A percentile compares a stretch with the other conserved stretches of the same genome.
Conservation (phyloP, 1,284 basidiomycete species). For the Puccinia triticina region DNA sequence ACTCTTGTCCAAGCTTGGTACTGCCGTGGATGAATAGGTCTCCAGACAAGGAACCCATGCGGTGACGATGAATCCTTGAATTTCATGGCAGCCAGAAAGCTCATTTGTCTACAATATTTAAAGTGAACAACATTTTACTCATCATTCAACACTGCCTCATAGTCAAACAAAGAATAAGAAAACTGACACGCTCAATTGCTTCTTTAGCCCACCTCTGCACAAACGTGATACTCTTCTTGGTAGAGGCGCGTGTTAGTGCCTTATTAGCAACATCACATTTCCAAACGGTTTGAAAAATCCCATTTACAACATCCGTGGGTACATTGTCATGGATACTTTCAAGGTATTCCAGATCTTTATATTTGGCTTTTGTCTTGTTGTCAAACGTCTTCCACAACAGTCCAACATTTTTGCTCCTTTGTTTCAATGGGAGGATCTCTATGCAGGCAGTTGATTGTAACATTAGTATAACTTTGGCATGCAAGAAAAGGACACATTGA, state of each 20-base stretch:
- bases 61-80: background rate
- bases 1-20: background rate
- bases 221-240: background rate
- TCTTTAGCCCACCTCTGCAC: background rate
- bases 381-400: background rate
- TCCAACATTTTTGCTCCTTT: background rate
- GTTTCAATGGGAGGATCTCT: background rate
- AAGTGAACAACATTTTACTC: background rate
- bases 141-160: background rate
- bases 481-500: background rate
- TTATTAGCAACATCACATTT: background rate
- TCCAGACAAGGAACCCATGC: background rate
- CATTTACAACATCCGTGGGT: background rate
- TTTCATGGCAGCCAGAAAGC: background rate
- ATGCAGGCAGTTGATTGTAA: background rate
- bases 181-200: background rate
- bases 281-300: background rate
- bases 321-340: background rate
- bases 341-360: background rate
- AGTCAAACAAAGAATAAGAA: background rate
- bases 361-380: background rate
- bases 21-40: slow-evolving; percentile 12
- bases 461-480: background rate
- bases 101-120: background rate
- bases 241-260: background rate